Evolutionary conservation across 306 rosid species (phyloP).

Genomic region (Medicago truncatula): DNA sequence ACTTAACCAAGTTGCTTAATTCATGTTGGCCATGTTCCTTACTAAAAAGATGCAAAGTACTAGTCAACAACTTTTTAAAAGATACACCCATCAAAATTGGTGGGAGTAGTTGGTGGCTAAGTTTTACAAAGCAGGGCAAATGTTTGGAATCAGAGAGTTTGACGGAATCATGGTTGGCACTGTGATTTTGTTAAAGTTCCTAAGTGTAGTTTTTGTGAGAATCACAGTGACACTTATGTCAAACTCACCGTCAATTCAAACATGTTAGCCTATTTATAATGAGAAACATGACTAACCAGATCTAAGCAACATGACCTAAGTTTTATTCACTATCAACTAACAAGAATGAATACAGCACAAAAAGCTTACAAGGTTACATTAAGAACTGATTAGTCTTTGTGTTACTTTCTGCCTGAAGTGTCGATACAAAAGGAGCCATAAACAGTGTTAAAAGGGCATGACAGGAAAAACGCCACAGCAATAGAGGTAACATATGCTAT

Average conservation of each 20-base stretch:
- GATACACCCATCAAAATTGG: too few species aligned
- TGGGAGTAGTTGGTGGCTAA: too few species aligned
- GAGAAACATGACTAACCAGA: not conserved
- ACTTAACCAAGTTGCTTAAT: not conserved
- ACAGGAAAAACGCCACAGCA: constrained; percentile 38
- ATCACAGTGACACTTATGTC: too few species aligned
- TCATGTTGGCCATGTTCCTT: not conserved
- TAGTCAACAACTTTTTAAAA: too few species aligned
- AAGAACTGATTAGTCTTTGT: constrained; percentile 23
- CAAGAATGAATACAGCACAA: constrained; percentile 27
- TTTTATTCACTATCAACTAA: not conserved
- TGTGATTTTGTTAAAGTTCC: too few species aligned
- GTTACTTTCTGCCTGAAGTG: constrained; percentile 49
- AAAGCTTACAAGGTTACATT: constrained; percentile 35
- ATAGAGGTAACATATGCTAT: constrained; percentile 41
- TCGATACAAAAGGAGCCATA: constrained; percentile 35
- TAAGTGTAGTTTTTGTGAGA: too few species aligned
- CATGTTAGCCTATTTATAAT: not conserved
- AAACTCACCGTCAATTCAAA: too few species aligned
- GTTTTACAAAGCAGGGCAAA: too few species aligned
- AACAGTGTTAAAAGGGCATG: constrained; percentile 39
- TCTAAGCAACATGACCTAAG: not conserved
- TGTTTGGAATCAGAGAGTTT: too few species aligned
- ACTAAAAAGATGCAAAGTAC: too few species aligned
- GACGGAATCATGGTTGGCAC: too few species aligned